These are phyloP conservation scores for Gossypium australe DNA, from an alignment of 345 rosid species.

Conservation along the genomic window DNA sequence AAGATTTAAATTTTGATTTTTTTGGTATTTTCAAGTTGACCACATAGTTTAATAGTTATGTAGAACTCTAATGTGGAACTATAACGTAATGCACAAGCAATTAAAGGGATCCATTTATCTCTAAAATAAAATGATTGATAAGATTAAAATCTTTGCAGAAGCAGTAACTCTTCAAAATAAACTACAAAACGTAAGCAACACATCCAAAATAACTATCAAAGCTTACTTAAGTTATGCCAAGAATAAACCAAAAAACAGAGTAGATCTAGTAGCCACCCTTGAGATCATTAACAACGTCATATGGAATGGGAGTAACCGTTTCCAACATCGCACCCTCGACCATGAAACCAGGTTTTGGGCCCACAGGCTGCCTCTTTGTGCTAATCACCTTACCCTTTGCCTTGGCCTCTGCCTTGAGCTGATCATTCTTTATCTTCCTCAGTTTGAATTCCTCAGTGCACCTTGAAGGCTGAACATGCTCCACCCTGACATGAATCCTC, in stretches of 20 bases:
- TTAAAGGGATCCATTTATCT: slow-evolving; percentile 4
- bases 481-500: slow-evolving; percentile 69
- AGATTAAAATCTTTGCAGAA: not conserved
- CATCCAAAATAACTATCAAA: not conserved
- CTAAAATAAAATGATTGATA: slow-evolving; percentile 5
- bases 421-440: slow-evolving; percentile 57
- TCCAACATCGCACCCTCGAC: slow-evolving; percentile 64
- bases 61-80: no score
- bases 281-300: slow-evolving; percentile 72
- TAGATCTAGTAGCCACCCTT: slow-evolving; percentile 64
- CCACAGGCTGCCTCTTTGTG: slow-evolving; percentile 68
- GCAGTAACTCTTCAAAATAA: slow-evolving; percentile 1
- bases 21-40: no score
- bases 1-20: no score
- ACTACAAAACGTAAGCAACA: not conserved
- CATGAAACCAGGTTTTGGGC: slow-evolving; percentile 79
- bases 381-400: slow-evolving; percentile 53
- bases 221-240: not conserved
- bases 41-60: no score
- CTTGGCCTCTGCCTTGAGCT: slow-evolving; percentile 44
- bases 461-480: slow-evolving; percentile 63
- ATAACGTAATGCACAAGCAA: not conserved
- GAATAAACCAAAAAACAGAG: not conserved
- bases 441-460: slow-evolving; percentile 52
- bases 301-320: slow-evolving; percentile 70